phyloP scores from a whole-genome alignment of 2,329 filamentous ascomycete genomes.

The Septoria petroselini region DNA sequence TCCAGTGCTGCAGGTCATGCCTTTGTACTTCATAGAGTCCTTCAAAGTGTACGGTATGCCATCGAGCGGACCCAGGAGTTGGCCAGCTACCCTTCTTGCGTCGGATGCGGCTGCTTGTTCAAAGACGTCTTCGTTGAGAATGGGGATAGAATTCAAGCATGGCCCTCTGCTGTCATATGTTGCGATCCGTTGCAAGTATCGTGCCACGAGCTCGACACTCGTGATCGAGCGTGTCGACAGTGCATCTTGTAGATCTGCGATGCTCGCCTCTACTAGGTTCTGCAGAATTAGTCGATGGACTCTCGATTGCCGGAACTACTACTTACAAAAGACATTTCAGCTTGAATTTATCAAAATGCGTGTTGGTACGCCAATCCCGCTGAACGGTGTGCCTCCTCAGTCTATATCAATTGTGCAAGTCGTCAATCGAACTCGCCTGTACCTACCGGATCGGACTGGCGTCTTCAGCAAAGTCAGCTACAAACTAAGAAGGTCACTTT shows the following conservation, averaged over 20 bases:
- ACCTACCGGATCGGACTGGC: too few relatives aligned
- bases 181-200: conserved; percentile 50
- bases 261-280: conserved; percentile 49
- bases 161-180: conserved; percentile 45
- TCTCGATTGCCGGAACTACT: neutral
- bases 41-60: conserved; percentile 59
- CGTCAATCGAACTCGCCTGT: neutral
- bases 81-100: conserved; percentile 42
- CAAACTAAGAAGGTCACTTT: too few relatives aligned
- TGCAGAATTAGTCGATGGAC: conserved; percentile 6
- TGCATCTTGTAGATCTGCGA: conserved; percentile 46
- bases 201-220: conserved; percentile 47
- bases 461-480: too few relatives aligned
- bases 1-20: conserved; percentile 54
- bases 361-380: too few relatives aligned
- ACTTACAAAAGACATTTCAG: conserved; percentile 20
- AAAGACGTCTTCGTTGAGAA: conserved; percentile 49
- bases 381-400: too few relatives aligned
- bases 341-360: too few relatives aligned
- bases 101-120: conserved; percentile 51
- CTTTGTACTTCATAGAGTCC: conserved; percentile 55
- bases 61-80: conserved; percentile 45
- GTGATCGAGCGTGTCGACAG: conserved; percentile 43
- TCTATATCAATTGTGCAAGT: conserved; percentile 4
- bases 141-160: conserved; percentile 49